Percentiles rank a stretch among this genome's conserved stretches.
These are phyloP conservation scores for Tuber melanosporum DNA, from an alignment of 495 filamentous ascomycete genomes.

Conservation along the genomic window DNA sequence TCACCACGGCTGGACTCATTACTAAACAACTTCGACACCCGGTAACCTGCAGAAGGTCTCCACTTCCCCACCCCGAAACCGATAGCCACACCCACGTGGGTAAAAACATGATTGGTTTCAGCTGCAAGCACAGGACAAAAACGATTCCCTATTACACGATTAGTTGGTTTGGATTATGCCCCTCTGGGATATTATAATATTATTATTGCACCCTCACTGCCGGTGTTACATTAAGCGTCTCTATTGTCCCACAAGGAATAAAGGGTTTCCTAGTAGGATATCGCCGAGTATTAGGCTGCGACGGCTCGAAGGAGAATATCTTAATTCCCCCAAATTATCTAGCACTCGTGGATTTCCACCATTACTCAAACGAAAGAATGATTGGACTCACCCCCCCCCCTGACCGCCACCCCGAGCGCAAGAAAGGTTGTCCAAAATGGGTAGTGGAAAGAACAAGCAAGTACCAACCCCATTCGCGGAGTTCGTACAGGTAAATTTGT, in stretches of 20 bases:
- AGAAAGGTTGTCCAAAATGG: neutral
- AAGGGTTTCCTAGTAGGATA: neutral
- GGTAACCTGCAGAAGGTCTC: neutral
- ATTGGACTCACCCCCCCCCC: too few relatives aligned
- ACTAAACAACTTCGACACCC: neutral
- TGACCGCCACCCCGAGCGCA: too few relatives aligned
- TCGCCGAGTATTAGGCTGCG: neutral
- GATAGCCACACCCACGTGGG: neutral
- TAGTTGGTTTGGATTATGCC: neutral
- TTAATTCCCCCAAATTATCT: neutral
- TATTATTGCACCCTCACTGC: neutral
- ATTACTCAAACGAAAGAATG: neutral
- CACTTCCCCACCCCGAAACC: neutral
- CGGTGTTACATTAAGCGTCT: neutral
- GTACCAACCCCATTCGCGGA: too few relatives aligned
- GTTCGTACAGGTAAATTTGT: neutral
- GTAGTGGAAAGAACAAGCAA: neutral
- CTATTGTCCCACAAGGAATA: neutral
- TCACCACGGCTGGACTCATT: neutral
- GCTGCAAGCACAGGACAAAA: neutral
- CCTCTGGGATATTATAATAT: neutral
- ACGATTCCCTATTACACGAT: neutral
- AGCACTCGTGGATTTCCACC: neutral
- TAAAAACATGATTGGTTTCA: neutral
- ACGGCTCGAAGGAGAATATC: neutral